These are phyloP conservation scores for Lepidium sativum DNA, from an alignment of 345 rosid species.

Conservation along the genomic window DNA sequence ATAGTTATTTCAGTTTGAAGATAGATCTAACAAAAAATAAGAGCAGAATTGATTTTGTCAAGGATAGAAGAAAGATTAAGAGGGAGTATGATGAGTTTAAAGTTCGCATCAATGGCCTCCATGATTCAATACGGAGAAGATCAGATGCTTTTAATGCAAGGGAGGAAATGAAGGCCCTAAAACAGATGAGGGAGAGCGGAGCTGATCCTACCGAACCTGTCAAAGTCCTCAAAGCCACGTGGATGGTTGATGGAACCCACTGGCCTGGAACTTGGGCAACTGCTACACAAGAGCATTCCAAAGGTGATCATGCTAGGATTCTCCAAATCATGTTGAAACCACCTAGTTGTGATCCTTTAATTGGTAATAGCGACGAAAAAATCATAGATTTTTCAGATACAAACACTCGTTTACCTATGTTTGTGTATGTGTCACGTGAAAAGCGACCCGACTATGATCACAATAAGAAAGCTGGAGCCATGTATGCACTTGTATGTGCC, in stretches of 20 bases:
- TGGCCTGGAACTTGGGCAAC: constrained; percentile 88
- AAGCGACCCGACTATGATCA: constrained; percentile 93
- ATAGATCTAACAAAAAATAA: constrained; percentile 87
- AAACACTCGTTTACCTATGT: constrained; percentile 85
- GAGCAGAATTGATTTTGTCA: constrained; percentile 74
- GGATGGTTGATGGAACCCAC: constrained; percentile 99
- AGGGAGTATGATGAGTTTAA: constrained; percentile 93
- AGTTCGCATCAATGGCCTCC: constrained; percentile 82
- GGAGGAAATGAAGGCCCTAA: constrained; percentile 86
- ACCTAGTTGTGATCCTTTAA: constrained; percentile 61
- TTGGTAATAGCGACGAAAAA: constrained; percentile 58
- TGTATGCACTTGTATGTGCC: constrained; percentile 82
- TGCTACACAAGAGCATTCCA: constrained; percentile 57
- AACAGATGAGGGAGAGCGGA: constrained; percentile 72
- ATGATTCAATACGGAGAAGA: constrained; percentile 82
- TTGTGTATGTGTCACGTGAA: constrained; percentile 82
- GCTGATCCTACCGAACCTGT: constrained; percentile 63
- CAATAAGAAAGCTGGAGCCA: constrained; percentile 97
- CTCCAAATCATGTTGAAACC: constrained; percentile 93
- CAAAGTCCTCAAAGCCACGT: constrained; percentile 70
- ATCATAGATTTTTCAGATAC: constrained; percentile 64
- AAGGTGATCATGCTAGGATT: constrained; percentile 93
- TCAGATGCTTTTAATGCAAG: constrained; percentile 95
- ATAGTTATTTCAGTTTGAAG: constrained; percentile 63
- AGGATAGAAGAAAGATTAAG: constrained; percentile 75